phyloP scores from a whole-genome alignment of 345 rosid species.

The Raphanus raphanistrum region DNA sequence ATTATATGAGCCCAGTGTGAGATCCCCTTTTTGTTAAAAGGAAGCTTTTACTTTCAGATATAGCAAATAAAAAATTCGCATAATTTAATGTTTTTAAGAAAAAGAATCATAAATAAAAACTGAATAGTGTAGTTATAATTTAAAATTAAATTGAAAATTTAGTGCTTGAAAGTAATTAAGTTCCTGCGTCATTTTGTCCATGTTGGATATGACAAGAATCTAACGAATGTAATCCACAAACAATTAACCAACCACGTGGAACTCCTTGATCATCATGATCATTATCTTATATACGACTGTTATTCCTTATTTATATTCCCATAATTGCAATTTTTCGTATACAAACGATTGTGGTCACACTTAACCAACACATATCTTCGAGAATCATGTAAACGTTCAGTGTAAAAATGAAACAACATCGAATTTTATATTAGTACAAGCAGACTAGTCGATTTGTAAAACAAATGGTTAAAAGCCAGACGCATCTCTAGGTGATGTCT shows the following conservation, averaged over 20 bases:
- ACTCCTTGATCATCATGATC: conserved; percentile 24
- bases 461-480: conserved; percentile 5
- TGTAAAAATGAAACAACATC: background rate
- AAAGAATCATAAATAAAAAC: background rate
- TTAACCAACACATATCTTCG: conserved; percentile 6
- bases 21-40: background rate
- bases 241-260: conserved; percentile 34
- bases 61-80: background rate
- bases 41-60: background rate
- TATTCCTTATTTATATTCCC: conserved; percentile 6
- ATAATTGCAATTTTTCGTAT: conserved; percentile 9
- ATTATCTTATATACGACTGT: conserved; percentile 2
- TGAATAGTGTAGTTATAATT: background rate
- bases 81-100: background rate
- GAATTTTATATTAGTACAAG: background rate
- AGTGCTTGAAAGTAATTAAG: conserved; percentile 14
- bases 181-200: conserved; percentile 30
- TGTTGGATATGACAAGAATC: conserved; percentile 42
- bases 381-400: conserved; percentile 4
- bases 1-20: background rate
- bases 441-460: background rate
- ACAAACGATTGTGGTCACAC: background rate
- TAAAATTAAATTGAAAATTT: background rate
- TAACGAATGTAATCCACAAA: conserved; percentile 36
- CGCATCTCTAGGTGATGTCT: conserved; percentile 22